These are phyloP conservation scores for Teratosphaeria viscida DNA, from an alignment of 2,329 filamentous ascomycete species.

Conservation along the genomic window DNA sequence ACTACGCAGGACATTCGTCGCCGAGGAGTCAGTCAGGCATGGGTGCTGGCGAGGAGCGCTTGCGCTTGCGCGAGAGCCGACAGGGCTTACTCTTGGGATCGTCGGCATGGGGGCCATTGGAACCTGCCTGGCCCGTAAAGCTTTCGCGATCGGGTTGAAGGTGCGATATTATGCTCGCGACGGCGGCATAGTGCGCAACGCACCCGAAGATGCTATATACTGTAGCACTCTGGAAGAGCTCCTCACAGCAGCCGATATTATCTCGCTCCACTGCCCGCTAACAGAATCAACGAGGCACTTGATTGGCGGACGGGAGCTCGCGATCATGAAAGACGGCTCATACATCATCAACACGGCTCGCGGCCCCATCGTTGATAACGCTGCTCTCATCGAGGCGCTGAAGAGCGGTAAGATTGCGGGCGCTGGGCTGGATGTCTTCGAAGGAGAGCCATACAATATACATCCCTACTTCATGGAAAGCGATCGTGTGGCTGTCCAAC, in stretches of 20 bases:
- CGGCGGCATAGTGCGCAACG: not conserved
- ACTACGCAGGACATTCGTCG: constrained; percentile 28
- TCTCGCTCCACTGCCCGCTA: constrained; percentile 42
- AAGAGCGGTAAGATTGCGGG: constrained; percentile 36
- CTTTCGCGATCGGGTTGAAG: constrained; percentile 3
- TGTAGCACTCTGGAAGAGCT: constrained; percentile 38
- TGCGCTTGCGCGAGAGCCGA: constrained; percentile 46
- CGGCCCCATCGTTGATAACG: constrained; percentile 41
- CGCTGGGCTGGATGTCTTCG: constrained; percentile 42
- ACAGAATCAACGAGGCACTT: constrained; percentile 31
- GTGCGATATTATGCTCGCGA: not conserved
- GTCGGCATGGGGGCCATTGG: constrained; percentile 55
- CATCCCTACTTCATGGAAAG: constrained; percentile 35
- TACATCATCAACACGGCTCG: constrained; percentile 44
- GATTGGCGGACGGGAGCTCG: constrained; percentile 32
- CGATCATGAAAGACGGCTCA: constrained; percentile 37
- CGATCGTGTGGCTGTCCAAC: constrained; percentile 48
- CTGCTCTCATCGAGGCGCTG: constrained; percentile 37
- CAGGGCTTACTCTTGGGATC: constrained; percentile 50
- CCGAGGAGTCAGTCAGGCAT: constrained; percentile 5
- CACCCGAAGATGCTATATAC: constrained; percentile 40
- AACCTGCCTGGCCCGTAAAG: not conserved
- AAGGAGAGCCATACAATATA: constrained; percentile 36
- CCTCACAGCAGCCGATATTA: constrained; percentile 30
- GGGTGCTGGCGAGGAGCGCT: constrained; percentile 8